Evolutionary conservation across 768 basidiomycete genomes (phyloP).

Genomic region (Pholiota molesta): DNA sequence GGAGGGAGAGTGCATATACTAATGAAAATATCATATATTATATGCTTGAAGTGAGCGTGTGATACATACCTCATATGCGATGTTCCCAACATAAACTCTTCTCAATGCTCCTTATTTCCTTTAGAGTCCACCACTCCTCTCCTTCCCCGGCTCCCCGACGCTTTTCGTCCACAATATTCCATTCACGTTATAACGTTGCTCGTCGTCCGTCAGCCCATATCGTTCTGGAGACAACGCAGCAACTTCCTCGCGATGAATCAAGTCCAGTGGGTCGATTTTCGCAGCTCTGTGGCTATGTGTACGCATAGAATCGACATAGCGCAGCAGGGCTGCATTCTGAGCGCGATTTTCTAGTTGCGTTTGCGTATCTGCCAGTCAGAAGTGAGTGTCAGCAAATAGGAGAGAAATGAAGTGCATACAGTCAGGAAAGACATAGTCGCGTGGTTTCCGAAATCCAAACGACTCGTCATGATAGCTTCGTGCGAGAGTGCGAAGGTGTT

Average conservation of each 20-base stretch:
- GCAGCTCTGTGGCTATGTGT: constrained; percentile 86
- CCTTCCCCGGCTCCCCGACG: constrained; percentile 33
- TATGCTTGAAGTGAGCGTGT: neutral
- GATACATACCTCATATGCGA: constrained; percentile 75
- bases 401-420: constrained; percentile 47
- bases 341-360: constrained; percentile 70
- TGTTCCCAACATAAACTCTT: constrained; percentile 77
- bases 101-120: constrained; percentile 75
- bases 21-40: neutral
- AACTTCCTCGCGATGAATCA: constrained; percentile 82
- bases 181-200: constrained; percentile 65
- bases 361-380: constrained; percentile 52
- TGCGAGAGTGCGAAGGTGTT: neutral
- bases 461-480: constrained; percentile 75
- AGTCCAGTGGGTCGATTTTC: constrained; percentile 83
- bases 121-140: constrained; percentile 63
- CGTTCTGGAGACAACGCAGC: constrained; percentile 75
- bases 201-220: constrained; percentile 67
- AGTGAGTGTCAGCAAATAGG: neutral
- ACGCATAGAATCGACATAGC: constrained; percentile 90
- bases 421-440: constrained; percentile 67
- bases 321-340: constrained; percentile 70
- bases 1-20: constrained; percentile 85
- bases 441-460: constrained; percentile 73
- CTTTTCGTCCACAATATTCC: constrained; percentile 81